phyloP scores from a whole-genome alignment of 306 rosid genomes.

The Ochetophila trinervis region DNA sequence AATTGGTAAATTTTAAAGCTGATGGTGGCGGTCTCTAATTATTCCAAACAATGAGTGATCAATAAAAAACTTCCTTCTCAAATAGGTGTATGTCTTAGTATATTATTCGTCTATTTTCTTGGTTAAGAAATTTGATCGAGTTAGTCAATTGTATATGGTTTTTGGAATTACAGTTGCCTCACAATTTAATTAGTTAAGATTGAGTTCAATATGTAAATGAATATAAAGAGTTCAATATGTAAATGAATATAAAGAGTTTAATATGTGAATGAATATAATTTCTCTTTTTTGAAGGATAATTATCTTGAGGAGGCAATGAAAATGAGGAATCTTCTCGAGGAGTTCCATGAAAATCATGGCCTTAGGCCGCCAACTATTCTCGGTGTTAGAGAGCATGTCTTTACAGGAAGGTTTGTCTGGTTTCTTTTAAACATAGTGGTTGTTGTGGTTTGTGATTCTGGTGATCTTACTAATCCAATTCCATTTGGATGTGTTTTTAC shows the following conservation, averaged over 20 bases:
- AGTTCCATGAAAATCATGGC: conserved; percentile 72
- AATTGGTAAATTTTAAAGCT: background rate
- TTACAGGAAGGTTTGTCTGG: conserved; percentile 87
- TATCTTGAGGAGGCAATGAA: conserved; percentile 97
- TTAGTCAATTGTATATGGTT: background rate
- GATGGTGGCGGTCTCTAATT: background rate
- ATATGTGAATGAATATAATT: background rate
- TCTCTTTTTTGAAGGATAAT: conserved; percentile 60
- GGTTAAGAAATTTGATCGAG: background rate
- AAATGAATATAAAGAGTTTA: background rate
- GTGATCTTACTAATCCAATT: conserved; percentile 21
- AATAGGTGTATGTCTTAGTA: background rate
- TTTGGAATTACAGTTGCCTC: background rate
- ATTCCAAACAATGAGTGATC: background rate
- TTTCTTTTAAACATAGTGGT: conserved; percentile 14
- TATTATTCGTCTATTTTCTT: background rate
- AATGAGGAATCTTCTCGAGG: conserved; percentile 96
- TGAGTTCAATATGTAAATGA: background rate
- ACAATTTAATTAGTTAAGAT: background rate
- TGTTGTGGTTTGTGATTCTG: conserved; percentile 7
- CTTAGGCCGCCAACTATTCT: conserved; percentile 82
- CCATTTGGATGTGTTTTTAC: conserved; percentile 34
- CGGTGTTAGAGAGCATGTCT: conserved; percentile 95
- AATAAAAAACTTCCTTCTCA: no score
- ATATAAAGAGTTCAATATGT: background rate